Percentiles rank a stretch among this genome's conserved stretches.
phyloP scores from a whole-genome alignment of 441 rosid genomes.

The Euphorbia schlechtendalii region DNA sequence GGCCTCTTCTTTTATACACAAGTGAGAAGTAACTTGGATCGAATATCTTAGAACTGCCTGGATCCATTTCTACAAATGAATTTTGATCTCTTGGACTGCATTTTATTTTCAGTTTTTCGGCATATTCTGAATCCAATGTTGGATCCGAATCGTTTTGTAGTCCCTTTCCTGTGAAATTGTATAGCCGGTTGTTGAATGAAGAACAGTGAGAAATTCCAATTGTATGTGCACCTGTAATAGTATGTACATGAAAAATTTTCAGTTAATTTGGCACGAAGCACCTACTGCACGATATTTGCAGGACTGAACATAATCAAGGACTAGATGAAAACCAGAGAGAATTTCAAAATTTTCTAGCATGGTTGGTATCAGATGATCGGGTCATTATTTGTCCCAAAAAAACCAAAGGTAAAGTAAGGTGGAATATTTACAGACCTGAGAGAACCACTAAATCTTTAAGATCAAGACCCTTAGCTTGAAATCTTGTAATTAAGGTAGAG shows the following conservation, averaged over 20 bases:
- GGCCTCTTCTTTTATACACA: slow-evolving; percentile 49
- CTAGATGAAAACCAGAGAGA: no score
- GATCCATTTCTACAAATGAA: slow-evolving; percentile 57
- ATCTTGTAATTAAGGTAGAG: slow-evolving; percentile 41
- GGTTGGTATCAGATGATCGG: no score
- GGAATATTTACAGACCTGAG: slow-evolving; percentile 24
- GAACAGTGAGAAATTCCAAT: slow-evolving; percentile 42
- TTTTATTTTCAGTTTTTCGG: slow-evolving; percentile 30
- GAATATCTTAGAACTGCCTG: slow-evolving; percentile 53
- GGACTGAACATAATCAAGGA: no score
- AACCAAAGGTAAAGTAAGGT: no score
- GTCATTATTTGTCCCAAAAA: no score
- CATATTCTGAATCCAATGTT: slow-evolving; percentile 38
- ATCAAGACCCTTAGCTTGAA: slow-evolving; percentile 44
- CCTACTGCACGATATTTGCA: no score
- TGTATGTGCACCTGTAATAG: no score
- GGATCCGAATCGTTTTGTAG: slow-evolving; percentile 36
- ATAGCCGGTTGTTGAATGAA: slow-evolving; percentile 50
- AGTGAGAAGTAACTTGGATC: slow-evolving; percentile 36
- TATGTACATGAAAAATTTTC: slow-evolving; percentile 35
- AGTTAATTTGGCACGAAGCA: slow-evolving; percentile 3
- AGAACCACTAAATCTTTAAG: slow-evolving; percentile 62
- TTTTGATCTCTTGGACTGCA: slow-evolving; percentile 42
- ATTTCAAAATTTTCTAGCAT: no score
- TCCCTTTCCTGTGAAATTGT: slow-evolving; percentile 68